A percentile compares a stretch with the other conserved stretches of the same genome.
These are phyloP conservation scores for Syzygium grande DNA, from an alignment of 345 rosid genomes.

Conservation along the genomic window DNA sequence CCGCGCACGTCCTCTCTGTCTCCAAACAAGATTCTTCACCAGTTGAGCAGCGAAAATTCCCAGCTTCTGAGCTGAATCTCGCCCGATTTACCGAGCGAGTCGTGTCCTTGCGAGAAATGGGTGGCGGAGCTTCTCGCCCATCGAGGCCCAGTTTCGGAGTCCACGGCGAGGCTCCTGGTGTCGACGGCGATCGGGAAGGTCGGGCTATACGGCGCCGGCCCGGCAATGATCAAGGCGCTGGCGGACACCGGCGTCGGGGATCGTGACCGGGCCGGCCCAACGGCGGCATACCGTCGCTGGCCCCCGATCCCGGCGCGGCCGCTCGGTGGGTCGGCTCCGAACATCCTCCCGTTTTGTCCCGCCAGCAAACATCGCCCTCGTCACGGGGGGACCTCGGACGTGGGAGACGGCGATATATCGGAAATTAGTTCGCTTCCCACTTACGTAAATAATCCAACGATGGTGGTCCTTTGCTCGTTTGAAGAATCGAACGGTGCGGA, in stretches of 20 bases:
- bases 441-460: too few species aligned
- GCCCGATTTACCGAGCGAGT: background rate
- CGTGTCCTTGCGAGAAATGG: background rate
- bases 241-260: slow-evolving; percentile 70
- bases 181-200: slow-evolving; percentile 63
- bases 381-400: slow-evolving; percentile 42
- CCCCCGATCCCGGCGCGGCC: slow-evolving; percentile 74
- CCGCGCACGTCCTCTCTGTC: too few species aligned
- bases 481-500: too few species aligned
- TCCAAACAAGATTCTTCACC: background rate
- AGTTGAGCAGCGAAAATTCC: background rate
- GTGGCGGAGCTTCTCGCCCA: background rate
- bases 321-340: slow-evolving; percentile 66
- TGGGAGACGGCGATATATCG: too few species aligned
- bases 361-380: slow-evolving; percentile 69
- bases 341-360: slow-evolving; percentile 64
- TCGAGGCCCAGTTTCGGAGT: background rate
- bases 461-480: too few species aligned
- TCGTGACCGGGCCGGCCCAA: slow-evolving; percentile 65
- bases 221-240: slow-evolving; percentile 61
- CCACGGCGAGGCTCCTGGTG: slow-evolving; percentile 74
- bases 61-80: background rate
- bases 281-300: slow-evolving; percentile 70
- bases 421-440: too few species aligned
- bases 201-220: slow-evolving; percentile 76